Conservation (phyloP, 306 rosid species). For the cucumber (Cucumis sativus) region Cucumber_9930_V3 NC_026660.2:7043001-7043500, state of each 20-base stretch:
- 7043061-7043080: neutral
- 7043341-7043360: constrained; percentile 11
- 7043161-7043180: constrained; percentile 83
- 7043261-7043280: constrained; percentile 51
- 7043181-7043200: constrained; percentile 81
- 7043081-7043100: neutral
- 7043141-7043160: neutral
- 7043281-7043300: constrained; percentile 51
- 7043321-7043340: constrained; percentile 30
- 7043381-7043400: neutral
- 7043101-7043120: neutral
- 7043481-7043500: neutral
- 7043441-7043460: neutral
- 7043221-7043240: constrained; percentile 74
- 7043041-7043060: neutral
- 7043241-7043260: constrained; percentile 75
- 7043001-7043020: neutral
- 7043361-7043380: constrained; percentile 6
- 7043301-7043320: constrained; percentile 63
- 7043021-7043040: neutral
- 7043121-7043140: neutral
- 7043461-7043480: neutral
- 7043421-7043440: constrained; percentile 10
- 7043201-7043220: constrained; percentile 72
- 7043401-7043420: neutral